Evolutionary conservation across 2,329 filamentous ascomycete genomes (phyloP).

Genomic region (Albophoma yamanashiensis): DNA sequence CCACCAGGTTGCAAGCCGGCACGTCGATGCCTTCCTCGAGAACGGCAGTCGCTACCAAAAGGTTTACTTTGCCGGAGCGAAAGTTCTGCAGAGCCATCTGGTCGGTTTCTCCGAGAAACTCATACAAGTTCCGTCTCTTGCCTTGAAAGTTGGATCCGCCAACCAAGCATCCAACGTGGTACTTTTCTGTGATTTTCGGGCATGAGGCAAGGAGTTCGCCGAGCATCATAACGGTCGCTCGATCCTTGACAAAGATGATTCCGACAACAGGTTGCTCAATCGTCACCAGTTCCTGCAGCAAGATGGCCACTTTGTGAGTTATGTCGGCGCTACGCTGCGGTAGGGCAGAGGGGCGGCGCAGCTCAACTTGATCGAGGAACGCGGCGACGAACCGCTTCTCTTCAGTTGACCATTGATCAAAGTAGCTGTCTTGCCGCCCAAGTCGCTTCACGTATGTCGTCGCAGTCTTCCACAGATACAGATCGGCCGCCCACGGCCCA

Average conservation of each 20-base stretch:
- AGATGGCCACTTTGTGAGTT: constrained; percentile 44
- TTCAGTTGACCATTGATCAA: constrained; percentile 31
- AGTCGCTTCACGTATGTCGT: constrained; percentile 17
- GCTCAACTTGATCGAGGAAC: constrained; percentile 27
- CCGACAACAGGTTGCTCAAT: constrained; percentile 35
- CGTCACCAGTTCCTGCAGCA: constrained; percentile 41
- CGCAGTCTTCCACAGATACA: constrained; percentile 46
- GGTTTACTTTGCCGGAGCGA: constrained; percentile 39
- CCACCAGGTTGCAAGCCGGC: constrained; percentile 50
- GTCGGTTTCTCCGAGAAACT: constrained; percentile 20
- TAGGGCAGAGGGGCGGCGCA: constrained; percentile 2
- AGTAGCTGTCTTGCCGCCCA: constrained; percentile 10
- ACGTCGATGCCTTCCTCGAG: constrained; percentile 60
- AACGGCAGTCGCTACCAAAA: constrained; percentile 53
- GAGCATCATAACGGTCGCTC: constrained; percentile 50
- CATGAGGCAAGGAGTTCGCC: constrained; percentile 44
- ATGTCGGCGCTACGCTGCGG: constrained; percentile 18
- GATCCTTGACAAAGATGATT: constrained; percentile 58
- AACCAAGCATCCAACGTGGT: constrained; percentile 43
- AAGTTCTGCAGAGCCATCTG: constrained; percentile 33
- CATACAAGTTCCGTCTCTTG: constrained; percentile 29
- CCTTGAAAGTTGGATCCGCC: constrained; percentile 33
- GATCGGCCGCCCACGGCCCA: constrained; percentile 59
- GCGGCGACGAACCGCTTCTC: constrained; percentile 47
- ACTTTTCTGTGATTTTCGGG: constrained; percentile 33